Percentiles rank a stretch among this genome's conserved stretches.
Conservation (phyloP, 805 yeast genomes). For the Trichomonascus vanleenenianus region DNA sequence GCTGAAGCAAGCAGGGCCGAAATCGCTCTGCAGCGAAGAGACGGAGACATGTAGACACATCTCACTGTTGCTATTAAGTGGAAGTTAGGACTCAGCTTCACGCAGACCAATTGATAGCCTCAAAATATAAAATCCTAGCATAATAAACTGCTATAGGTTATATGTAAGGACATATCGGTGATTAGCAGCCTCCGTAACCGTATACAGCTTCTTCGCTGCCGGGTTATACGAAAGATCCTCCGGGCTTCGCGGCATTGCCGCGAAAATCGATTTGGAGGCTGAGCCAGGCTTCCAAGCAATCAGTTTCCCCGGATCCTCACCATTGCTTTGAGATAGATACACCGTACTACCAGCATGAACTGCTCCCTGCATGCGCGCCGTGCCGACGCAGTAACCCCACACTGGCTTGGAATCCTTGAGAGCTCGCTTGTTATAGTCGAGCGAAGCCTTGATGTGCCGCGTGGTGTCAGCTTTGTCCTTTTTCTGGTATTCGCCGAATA, state of each 20-base stretch:
- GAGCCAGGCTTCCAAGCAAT: background rate
- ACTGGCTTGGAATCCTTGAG: background rate
- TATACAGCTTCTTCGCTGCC: background rate
- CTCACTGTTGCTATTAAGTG: too few species aligned
- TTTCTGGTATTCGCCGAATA: constrained; percentile 1
- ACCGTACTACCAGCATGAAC: background rate
- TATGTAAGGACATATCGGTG: background rate
- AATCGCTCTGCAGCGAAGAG: too few species aligned
- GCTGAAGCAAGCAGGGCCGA: too few species aligned
- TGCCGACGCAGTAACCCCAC: background rate
- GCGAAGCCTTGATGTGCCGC: background rate
- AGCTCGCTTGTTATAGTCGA: constrained; percentile 1
- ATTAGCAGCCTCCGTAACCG: background rate
- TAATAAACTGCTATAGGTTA: background rate
- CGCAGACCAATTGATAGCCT: too few species aligned
- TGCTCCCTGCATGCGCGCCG: constrained; percentile 1
- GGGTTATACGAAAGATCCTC: constrained; percentile 1
- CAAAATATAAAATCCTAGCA: too few species aligned
- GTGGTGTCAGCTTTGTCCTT: background rate
- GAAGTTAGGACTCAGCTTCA: too few species aligned
- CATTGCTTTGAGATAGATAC: background rate
- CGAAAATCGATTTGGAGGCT: background rate
- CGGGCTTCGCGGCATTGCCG: background rate
- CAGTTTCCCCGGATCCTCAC: background rate
- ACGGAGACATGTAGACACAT: too few species aligned